phyloP scores from a whole-genome alignment of 805 yeast genomes.

The Metschnikowia koreensis region DNA sequence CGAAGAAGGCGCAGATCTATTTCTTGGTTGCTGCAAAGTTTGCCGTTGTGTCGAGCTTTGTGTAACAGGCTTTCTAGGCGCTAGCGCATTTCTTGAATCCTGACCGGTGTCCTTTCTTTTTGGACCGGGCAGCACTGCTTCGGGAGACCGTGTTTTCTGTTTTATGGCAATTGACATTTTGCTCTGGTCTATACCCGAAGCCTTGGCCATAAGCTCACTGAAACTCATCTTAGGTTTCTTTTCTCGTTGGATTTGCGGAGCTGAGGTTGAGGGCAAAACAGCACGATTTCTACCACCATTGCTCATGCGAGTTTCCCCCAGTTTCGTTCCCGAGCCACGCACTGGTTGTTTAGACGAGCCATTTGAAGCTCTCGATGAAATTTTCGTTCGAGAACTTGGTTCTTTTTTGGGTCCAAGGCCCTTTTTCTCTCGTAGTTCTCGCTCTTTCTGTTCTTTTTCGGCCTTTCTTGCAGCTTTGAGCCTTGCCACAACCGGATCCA shows the following conservation, averaged over 20 bases:
- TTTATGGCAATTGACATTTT: constrained; percentile 38
- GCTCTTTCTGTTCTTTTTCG: constrained; percentile 47
- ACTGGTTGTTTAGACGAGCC: not conserved
- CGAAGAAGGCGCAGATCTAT: not conserved
- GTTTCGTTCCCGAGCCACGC: not conserved
- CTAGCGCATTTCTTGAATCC: not conserved
- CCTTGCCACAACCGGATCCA: constrained; percentile 71
- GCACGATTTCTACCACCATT: not conserved
- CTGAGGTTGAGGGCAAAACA: not conserved
- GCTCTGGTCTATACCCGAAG: constrained; percentile 53
- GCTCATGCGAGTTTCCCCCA: not conserved
- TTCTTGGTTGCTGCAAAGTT: not conserved
- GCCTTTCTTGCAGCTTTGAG: constrained; percentile 63
- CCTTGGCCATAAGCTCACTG: constrained; percentile 67
- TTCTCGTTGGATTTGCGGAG: not conserved
- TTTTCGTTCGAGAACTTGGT: constrained; percentile 4
- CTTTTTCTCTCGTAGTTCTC: constrained; percentile 32
- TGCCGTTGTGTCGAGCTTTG: not conserved
- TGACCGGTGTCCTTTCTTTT: not conserved
- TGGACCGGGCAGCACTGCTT: constrained; percentile 8
- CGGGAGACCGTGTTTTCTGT: constrained; percentile 41
- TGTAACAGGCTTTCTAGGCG: not conserved
- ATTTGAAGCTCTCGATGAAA: not conserved
- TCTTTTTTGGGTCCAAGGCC: constrained; percentile 28
- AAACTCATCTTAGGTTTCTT: constrained; percentile 48